Evolutionary conservation across 148 eudicot genomes (phyloP).

Genomic region (Oxyria digyna): DNA sequence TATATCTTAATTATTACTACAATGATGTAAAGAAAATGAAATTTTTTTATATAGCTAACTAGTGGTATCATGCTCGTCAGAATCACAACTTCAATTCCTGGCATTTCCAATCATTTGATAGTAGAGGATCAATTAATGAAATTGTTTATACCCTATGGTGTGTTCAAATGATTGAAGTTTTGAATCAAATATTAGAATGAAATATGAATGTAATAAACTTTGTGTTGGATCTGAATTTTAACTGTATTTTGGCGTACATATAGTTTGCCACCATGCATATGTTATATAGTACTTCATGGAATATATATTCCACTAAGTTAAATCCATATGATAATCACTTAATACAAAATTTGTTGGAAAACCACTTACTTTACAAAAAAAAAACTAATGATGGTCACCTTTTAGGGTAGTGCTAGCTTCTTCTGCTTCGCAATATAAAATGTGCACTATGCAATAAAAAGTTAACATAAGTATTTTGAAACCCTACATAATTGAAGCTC

Average conservation of each 20-base stretch:
- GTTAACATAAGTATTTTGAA: neutral
- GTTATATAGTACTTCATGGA: neutral
- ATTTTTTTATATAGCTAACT: neutral
- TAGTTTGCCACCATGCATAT: neutral
- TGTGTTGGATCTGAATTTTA: neutral
- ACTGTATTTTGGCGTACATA: neutral
- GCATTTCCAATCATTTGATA: conserved; percentile 4
- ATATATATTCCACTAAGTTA: neutral
- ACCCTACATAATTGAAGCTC: neutral
- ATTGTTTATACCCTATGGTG: neutral
- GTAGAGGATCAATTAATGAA: neutral
- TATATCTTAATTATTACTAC: neutral
- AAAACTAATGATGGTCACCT: conserved; percentile 1
- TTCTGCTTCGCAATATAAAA: neutral
- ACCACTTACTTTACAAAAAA: neutral
- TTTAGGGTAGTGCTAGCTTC: neutral
- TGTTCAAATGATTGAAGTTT: neutral
- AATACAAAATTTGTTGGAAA: conserved; percentile 1
- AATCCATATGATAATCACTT: too few species aligned
- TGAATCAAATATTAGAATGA: neutral
- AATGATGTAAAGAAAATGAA: neutral
- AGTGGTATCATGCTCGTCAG: conserved; percentile 3
- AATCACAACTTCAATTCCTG: neutral
- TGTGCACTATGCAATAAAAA: neutral
- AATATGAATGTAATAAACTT: neutral